Base-by-base conservation (phyloP, 768 basidiomycete genomes). In the Cystofilobasidium capitatum region DNA sequence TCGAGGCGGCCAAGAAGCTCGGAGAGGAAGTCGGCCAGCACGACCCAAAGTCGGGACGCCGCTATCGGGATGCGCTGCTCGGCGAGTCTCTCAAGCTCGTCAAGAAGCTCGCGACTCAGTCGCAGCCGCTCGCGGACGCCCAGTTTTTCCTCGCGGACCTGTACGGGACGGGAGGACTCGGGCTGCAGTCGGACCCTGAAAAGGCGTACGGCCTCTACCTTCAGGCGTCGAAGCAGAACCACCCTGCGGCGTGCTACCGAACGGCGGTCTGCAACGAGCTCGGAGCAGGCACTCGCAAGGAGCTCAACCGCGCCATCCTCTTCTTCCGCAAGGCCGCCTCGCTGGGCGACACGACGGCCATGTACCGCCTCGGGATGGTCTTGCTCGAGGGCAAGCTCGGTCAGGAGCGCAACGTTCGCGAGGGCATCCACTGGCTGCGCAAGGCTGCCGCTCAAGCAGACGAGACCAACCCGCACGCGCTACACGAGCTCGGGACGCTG, bases 331-430 rank as follows among this genome's bases (percentile, higher is more conserved):
- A 97, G 77, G 90, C 96, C 5, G 92, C 92, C 12, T 91, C 91
- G 1, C 80, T 98, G 40, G 93, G 93, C 24, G 96, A 98, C 76
- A 97, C 94, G 0, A 86, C 94, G 33, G 96, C 92, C 3, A 99
- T 98, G 96, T 98, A 96, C 81, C 98, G 98, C 77, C 85, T 99
- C n/a, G 92, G 92, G n/a, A 93, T 96, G 87, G 88, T 97, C 70
- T 82, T 96, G 36, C 81, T 98, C 26, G 84, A 89, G 40, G 94
- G 93, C 14, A 78, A 85, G 20, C 81, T 97, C 6, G 87, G 85
- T 31, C 90, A 93, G 76, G 84, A 82, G 65, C 85, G 83, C 70
- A 96, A 96, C 75, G 85, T 85, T 1, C 84, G 92, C 37, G 96
- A 99, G 75, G 93, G 92, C 8, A 84, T 94, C 71, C 87, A 85